Percentiles rank a stretch among this genome's conserved stretches.
phyloP scores from a whole-genome alignment of 345 rosid species.

The Ricinus communis region DNA sequence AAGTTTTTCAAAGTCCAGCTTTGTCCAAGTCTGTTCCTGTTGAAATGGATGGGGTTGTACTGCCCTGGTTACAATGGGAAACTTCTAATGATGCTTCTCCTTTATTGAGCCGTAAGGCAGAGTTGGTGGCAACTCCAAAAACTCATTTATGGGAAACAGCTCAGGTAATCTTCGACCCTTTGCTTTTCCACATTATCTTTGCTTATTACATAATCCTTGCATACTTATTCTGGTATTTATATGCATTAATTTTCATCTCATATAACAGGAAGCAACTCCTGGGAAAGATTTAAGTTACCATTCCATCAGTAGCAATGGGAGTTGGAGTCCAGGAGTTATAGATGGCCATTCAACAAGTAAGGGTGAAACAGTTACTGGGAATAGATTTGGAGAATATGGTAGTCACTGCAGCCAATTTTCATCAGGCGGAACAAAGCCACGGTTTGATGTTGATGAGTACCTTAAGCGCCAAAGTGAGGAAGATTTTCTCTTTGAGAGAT shows the following conservation, averaged over 20 bases:
- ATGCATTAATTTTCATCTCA: no score
- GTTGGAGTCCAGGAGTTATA: slow-evolving; percentile 66
- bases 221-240: background rate
- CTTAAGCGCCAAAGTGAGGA: slow-evolving; percentile 48
- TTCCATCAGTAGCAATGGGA: slow-evolving; percentile 69
- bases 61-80: slow-evolving; percentile 98
- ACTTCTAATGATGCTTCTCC: slow-evolving; percentile 62
- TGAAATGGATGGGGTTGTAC: slow-evolving; percentile 83
- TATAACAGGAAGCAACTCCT: slow-evolving; percentile 40
- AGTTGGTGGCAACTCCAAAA: slow-evolving; percentile 34
- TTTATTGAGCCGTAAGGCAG: slow-evolving; percentile 36
- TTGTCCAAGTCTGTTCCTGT: slow-evolving; percentile 41
- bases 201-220: background rate
- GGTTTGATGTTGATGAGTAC: slow-evolving; percentile 59
- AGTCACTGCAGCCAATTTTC: slow-evolving; percentile 17
- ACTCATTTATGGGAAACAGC: slow-evolving; percentile 32
- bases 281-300: slow-evolving; percentile 39
- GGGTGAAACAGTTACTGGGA: slow-evolving; percentile 24
- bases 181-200: background rate
- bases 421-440: slow-evolving; percentile 23
- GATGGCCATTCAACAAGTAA: slow-evolving; percentile 27
- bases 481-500: slow-evolving; percentile 56
- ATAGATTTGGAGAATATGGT: slow-evolving; percentile 27
- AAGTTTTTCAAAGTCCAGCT: slow-evolving; percentile 40
- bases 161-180: slow-evolving; percentile 37